These are phyloP conservation scores for Penicillium sclerotiorum DNA, from an alignment of 2,329 filamentous ascomycete genomes.

Conservation along the genomic window DNA sequence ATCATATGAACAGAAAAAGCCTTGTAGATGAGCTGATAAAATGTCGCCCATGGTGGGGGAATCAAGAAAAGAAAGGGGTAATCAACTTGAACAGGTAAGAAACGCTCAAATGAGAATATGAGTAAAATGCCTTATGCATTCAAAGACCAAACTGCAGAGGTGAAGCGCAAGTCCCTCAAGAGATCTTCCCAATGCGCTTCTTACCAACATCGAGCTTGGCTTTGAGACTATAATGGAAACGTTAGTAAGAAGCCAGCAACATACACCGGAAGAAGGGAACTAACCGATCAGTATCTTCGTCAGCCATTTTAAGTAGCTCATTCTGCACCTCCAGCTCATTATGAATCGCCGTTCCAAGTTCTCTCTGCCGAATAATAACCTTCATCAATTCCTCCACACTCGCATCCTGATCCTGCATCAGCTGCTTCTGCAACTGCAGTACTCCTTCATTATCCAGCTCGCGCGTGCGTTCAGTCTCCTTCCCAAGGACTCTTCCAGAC, in stretches of 20 bases:
- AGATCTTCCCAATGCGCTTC: slow-evolving; percentile 51
- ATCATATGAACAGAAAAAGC: background rate
- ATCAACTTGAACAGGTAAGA: background rate
- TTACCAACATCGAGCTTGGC: slow-evolving; percentile 52
- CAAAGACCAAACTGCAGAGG: too few species aligned
- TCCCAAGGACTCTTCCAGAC: slow-evolving; percentile 53
- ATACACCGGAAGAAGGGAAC: slow-evolving; percentile 13
- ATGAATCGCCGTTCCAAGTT: slow-evolving; percentile 65
- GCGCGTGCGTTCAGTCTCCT: slow-evolving; percentile 63
- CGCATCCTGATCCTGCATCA: slow-evolving; percentile 64
- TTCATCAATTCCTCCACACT: slow-evolving; percentile 62
- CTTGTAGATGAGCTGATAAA: background rate
- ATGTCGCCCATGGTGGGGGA: slow-evolving; percentile 14
- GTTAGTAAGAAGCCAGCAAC: slow-evolving; percentile 18
- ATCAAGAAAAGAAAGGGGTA: slow-evolving; percentile 7
- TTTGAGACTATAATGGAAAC: slow-evolving; percentile 39
- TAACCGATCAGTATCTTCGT: slow-evolving; percentile 59
- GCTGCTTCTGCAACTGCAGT: slow-evolving; percentile 63
- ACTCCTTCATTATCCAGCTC: slow-evolving; percentile 67
- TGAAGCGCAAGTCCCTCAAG: slow-evolving; percentile 33
- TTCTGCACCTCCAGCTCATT: slow-evolving; percentile 65
- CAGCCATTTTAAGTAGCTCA: slow-evolving; percentile 60
- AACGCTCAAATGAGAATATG: slow-evolving; percentile 13
- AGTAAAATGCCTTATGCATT: too few species aligned
- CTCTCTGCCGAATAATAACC: slow-evolving; percentile 61